A percentile compares a stretch with the other conserved stretches of the same genome.
Evolutionary conservation across 1,284 basidiomycete species (phyloP).

Genomic region (Hemileia vastatrix): DNA sequence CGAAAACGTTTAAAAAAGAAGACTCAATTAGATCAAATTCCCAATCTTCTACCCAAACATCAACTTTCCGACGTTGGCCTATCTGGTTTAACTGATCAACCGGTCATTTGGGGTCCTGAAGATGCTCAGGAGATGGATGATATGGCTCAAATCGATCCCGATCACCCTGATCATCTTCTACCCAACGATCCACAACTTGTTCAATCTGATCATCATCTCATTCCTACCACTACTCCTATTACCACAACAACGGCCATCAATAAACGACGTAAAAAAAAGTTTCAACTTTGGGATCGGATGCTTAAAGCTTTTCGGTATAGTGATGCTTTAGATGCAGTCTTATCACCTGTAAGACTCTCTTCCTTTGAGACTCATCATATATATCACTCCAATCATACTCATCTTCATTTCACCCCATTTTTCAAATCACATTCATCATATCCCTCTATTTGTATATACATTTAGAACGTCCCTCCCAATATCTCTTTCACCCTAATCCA

Average conservation of each 20-base stretch:
- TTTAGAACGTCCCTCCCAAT: conserved; percentile 64
- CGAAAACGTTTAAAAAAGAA: conserved; percentile 27
- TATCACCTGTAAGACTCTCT: conserved; percentile 58
- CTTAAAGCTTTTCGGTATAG: conserved; percentile 91
- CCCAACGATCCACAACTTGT: conserved; percentile 10
- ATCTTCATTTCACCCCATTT: background rate
- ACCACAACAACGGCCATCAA: conserved; percentile 39
- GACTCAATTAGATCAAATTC: conserved; percentile 25
- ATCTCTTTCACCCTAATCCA: conserved; percentile 84
- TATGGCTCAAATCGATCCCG: conserved; percentile 27
- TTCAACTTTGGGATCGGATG: conserved; percentile 79
- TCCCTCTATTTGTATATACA: conserved; percentile 19
- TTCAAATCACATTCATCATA: background rate
- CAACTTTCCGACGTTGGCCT: background rate
- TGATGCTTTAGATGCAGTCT: conserved; percentile 79
- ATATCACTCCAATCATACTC: background rate
- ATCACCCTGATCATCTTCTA: conserved; percentile 24
- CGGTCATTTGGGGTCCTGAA: conserved; percentile 26
- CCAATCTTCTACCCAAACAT: conserved; percentile 11
- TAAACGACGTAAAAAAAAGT: conserved; percentile 59
- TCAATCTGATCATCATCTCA: conserved; percentile 10
- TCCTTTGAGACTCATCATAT: background rate
- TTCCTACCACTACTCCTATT: conserved; percentile 4
- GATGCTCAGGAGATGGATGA: conserved; percentile 27
- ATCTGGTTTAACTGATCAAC: background rate